Evolutionary conservation across 2,329 filamentous ascomycete species (phyloP).

Genomic region (Alternaria brassicicola): DNA sequence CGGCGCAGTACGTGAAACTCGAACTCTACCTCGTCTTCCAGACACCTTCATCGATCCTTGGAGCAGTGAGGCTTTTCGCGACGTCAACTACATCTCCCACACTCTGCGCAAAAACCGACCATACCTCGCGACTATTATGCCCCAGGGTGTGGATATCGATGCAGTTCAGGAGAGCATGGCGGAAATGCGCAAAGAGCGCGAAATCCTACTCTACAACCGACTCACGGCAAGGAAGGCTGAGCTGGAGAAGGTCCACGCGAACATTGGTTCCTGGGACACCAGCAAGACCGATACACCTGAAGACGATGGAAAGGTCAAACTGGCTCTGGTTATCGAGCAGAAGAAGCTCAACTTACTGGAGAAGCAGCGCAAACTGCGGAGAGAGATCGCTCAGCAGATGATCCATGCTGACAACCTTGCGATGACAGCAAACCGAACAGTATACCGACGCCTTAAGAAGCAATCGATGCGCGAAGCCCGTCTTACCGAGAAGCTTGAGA

Average conservation of each 20-base stretch:
- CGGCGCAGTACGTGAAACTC: conserved; percentile 42
- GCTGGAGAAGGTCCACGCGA: conserved; percentile 81
- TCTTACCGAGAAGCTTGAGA: conserved; percentile 98
- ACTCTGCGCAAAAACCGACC: conserved; percentile 74
- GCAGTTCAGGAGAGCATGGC: conserved; percentile 49
- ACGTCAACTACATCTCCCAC: conserved; percentile 82
- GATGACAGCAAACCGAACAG: conserved; percentile 92
- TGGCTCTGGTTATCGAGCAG: conserved; percentile 92
- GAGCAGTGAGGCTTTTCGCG: conserved; percentile 53
- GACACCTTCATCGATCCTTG: conserved; percentile 60
- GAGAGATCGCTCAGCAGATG: conserved; percentile 89
- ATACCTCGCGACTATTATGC: conserved; percentile 86
- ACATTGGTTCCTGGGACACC: conserved; percentile 85
- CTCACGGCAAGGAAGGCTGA: conserved; percentile 85
- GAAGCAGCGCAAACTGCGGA: conserved; percentile 84
- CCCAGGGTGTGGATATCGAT: conserved; percentile 85
- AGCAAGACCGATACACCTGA: conserved; percentile 69
- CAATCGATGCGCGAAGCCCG: conserved; percentile 93
- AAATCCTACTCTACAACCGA: conserved; percentile 86
- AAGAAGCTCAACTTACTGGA: conserved; percentile 87
- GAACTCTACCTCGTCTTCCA: conserved; percentile 48
- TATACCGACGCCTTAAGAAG: conserved; percentile 95
- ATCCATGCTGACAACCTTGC: conserved; percentile 94
- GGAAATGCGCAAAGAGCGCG: conserved; percentile 80
- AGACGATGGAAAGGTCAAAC: conserved; percentile 78